Evolutionary conservation across 345 rosid species (phyloP), one percentile per base, ranked within the genome.

Genomic region (Jatropha curcas): DNA sequence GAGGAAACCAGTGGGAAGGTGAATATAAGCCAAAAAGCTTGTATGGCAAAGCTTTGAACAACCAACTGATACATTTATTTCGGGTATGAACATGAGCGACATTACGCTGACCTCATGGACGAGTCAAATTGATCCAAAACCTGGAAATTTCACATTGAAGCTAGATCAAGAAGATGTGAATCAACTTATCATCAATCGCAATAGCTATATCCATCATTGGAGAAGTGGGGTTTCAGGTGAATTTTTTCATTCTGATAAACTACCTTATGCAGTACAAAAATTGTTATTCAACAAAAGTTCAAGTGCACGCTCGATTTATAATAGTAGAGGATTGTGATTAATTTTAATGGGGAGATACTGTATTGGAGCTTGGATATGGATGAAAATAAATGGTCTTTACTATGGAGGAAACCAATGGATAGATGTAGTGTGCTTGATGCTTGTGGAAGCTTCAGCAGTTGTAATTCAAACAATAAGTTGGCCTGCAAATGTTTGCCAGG

Each of bases 21-120:
- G n/a, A 11, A 1, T 24, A 4, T 1, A 0, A 13, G 19, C 25
- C 66, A n/a, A n/a, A n/a, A n/a, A n/a, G n/a, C n/a, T n/a, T n/a
- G n/a, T 74, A 19, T 86, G 90, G 87, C 60, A 86, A 68, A 88
- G 90, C 68, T 86, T 88, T 41, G 73, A 76, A 22, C 50, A 82
- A 61, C 90, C 89, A 43, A 82, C 87, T 9, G 90, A 88, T 68
- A 85, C 90, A 5, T 86, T 86, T 77, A 85, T 88, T 66, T 83
- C 86, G 11, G 90, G 91, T 48, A 88, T 88, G 93, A 82, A 37
- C 51, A 83, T 89, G 82, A 66, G 64, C 66, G 0, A 0, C 2
- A 35, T 82, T 69, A 63, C 67, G 0, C 62, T 88, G 67, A 79
- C 77, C 68, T 89, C 92, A 16, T 91, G 92, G 92, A 75, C 55